Evolutionary conservation across 2,329 filamentous ascomycete species (phyloP), one percentile per base, ranked within the genome.

Genomic region (Ceratocystis lukuohia): DNA sequence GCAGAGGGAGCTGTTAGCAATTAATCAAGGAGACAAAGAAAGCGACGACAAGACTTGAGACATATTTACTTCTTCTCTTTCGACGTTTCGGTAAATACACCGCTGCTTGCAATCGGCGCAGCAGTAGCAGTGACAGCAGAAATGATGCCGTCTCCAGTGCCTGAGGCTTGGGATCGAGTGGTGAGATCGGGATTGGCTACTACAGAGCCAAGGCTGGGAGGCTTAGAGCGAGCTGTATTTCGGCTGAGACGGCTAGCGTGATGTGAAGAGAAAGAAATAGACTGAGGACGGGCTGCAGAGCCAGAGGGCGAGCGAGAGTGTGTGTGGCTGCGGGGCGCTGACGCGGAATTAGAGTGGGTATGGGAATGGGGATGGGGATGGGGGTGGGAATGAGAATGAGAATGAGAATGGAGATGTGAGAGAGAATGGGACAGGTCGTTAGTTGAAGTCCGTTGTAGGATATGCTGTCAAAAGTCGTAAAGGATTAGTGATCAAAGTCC

Each of bases 391-490:
- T 33, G 17, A 6, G 50, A 57, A 57, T 57, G 30, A 20, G 50
- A 28, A 5, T 57, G 50, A 57, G 53, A 62, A 7, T 59, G 61
- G 10, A 37, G 45, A 22, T 53, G 46, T 45, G 64, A 30, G 33
- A 53, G 44, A n/a, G 64, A 12, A 22, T 57, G 59, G 46, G 62
- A 62, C 37, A 61, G 28, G 28, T 67, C 62, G 25, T 30, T 61
- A 10, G 56, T 65, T 48, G 63, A 61, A 44, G 56, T 65, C 5
- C 66, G 53, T 8, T 57, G 50, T 20, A 67, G 44, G 25, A 67
- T 67, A 56, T 67, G 66, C 66, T 67, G 10, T 44, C 48, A 6
- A 41, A 41, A 45, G 44, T 37, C 25, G 20, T 59, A 59, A 33
- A 59, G 28, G 15, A 59, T 59, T 59, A 59, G 56, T 59, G 28